phyloP scores from a whole-genome alignment of 2,329 filamentous ascomycete genomes.

The Cladosporium colombiae region DNA sequence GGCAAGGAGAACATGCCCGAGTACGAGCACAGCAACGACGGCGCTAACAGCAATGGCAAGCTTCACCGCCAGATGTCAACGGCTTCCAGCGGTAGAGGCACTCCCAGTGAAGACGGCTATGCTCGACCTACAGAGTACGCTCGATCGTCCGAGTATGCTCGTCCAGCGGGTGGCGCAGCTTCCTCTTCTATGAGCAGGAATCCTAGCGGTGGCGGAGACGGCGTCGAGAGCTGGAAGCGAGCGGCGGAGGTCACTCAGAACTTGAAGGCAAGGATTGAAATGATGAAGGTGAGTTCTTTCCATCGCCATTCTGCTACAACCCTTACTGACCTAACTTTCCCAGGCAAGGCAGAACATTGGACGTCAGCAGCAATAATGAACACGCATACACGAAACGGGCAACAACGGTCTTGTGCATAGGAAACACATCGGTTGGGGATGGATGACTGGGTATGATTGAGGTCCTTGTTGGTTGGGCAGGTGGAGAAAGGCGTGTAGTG shows the following conservation, averaged over 20 bases:
- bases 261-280: conserved; percentile 93
- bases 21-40: conserved; percentile 5
- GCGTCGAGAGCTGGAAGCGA: conserved; percentile 91
- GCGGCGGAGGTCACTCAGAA: conserved; percentile 98
- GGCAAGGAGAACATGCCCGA: conserved; percentile 51
- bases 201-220: conserved; percentile 43
- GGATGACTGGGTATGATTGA: background rate
- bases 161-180: background rate
- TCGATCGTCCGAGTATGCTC: background rate
- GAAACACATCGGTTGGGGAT: background rate
- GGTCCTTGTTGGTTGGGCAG: background rate
- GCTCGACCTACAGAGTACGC: background rate
- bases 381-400: background rate
- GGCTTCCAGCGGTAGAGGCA: conserved; percentile 9
- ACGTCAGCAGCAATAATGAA: conserved; percentile 26
- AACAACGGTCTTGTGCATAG: conserved; percentile 9
- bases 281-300: conserved; percentile 75
- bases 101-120: conserved; percentile 7
- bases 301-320: background rate
- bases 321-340: background rate
- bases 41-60: background rate
- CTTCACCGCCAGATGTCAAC: background rate
- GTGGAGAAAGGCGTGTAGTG: background rate
- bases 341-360: conserved; percentile 33
- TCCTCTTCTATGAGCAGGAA: conserved; percentile 15